A percentile compares a stretch with the other conserved stretches of the same genome.
phyloP scores from a whole-genome alignment of 106 monocot species.

The Dioscorea zingiberensis region DNA sequence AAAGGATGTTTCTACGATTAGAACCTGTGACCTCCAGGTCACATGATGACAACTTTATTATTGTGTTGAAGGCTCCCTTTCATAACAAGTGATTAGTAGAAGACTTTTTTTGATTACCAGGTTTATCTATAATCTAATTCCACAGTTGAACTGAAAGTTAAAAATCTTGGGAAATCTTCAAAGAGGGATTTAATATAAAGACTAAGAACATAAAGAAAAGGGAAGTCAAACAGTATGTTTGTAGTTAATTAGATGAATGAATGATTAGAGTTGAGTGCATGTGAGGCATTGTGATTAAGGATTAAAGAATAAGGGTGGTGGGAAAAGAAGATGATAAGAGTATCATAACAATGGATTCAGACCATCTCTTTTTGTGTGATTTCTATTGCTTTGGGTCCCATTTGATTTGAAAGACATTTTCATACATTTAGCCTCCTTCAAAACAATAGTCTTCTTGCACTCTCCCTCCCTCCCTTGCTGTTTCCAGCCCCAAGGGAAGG shows the following conservation, averaged over 20 bases:
- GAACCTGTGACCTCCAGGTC: no score
- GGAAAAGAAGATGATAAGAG: background rate
- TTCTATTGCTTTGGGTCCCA: slow-evolving; percentile 13
- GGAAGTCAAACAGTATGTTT: background rate
- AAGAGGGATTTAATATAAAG: no score
- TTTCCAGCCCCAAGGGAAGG: slow-evolving; percentile 19
- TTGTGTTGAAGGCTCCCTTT: no score
- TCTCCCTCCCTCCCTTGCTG: slow-evolving; percentile 31
- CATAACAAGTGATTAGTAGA: no score
- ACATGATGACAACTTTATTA: no score
- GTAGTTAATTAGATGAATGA: no score
- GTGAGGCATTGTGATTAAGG: slow-evolving; percentile 5
- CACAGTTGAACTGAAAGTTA: no score
- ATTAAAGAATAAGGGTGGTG: slow-evolving; percentile 11
- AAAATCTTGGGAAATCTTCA: no score
- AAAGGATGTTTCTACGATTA: no score
- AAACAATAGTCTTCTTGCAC: no score
- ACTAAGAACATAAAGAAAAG: background rate
- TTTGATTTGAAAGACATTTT: background rate
- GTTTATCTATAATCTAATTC: no score
- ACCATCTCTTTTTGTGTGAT: slow-evolving; percentile 19
- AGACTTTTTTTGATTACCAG: no score
- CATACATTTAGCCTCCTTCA: background rate
- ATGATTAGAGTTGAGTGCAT: slow-evolving; percentile 13
- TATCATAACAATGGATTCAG: slow-evolving; percentile 6